phyloP scores from a whole-genome alignment of 2,329 filamentous ascomycete genomes.

The Tolypocladium pustulatum region DNA sequence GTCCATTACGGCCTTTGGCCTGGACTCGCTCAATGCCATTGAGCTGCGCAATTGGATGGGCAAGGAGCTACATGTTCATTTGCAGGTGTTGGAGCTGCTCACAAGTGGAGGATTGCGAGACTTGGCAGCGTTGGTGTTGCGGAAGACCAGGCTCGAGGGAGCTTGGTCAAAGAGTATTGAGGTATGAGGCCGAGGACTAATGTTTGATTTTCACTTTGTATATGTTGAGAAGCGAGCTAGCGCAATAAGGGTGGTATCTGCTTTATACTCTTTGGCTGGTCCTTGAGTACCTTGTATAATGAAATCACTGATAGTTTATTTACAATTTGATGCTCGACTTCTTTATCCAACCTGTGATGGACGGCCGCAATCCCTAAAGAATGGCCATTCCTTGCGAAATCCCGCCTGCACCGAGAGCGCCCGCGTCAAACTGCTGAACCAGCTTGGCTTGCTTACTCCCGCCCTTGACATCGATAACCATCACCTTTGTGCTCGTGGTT shows the following conservation, averaged over 20 bases:
- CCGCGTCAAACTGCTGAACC: constrained; percentile 5
- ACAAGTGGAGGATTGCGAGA: constrained; percentile 31
- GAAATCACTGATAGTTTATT: no score
- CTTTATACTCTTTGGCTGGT: no score
- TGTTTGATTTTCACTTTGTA: not conserved
- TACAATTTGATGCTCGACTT: no score
- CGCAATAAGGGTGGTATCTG: no score
- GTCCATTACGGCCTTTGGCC: constrained; percentile 15
- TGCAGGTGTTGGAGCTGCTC: constrained; percentile 45
- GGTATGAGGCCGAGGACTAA: not conserved
- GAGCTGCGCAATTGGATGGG: constrained; percentile 41
- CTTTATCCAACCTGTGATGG: no score
- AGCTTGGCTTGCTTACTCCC: not conserved
- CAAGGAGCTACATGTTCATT: constrained; percentile 26
- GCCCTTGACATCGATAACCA: constrained; percentile 17
- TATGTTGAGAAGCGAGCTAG: no score
- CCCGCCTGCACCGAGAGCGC: not conserved
- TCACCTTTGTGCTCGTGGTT: constrained; percentile 21
- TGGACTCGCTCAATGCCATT: constrained; percentile 39
- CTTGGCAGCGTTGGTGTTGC: constrained; percentile 13
- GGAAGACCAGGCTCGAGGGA: constrained; percentile 13
- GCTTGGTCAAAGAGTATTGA: constrained; percentile 4
- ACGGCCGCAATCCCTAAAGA: no score
- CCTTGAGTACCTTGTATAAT: no score
- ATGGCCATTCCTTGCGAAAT: constrained; percentile 5